Evolutionary conservation across 352 stramenopile species (phyloP).

Genomic region (Phytophthora pistaciae): DNA sequence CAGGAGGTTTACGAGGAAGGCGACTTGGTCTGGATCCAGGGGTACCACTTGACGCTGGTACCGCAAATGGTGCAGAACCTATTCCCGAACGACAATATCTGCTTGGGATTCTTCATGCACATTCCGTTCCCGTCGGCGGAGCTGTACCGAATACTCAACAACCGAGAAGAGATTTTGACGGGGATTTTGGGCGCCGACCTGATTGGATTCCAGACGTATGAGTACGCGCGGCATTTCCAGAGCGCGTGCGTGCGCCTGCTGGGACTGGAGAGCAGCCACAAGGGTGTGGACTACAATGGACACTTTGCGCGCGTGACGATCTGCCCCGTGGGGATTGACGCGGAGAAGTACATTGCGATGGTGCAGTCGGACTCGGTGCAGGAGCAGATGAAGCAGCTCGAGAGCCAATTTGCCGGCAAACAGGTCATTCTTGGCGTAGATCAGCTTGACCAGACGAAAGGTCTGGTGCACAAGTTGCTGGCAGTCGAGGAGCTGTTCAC

Average conservation of each 20-base stretch:
- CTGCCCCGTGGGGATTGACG: constrained; percentile 89
- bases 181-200: constrained; percentile 90
- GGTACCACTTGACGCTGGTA: constrained; percentile 92
- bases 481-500: constrained; percentile 91
- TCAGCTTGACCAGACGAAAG: constrained; percentile 89
- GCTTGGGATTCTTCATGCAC: constrained; percentile 91
- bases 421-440: constrained; percentile 90
- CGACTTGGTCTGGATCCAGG: constrained; percentile 92
- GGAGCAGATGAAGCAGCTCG: constrained; percentile 69
- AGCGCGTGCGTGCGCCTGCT: constrained; percentile 87
- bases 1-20: constrained; percentile 91
- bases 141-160: constrained; percentile 91
- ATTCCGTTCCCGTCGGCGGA: constrained; percentile 92
- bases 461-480: constrained; percentile 92
- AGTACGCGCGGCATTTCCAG: constrained; percentile 92
- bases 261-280: constrained; percentile 88
- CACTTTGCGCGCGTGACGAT: constrained; percentile 91
- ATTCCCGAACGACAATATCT: constrained; percentile 92
- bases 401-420: constrained; percentile 80
- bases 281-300: constrained; percentile 90
- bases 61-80: constrained; percentile 90
- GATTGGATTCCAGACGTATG: constrained; percentile 93
- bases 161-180: constrained; percentile 88
- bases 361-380: constrained; percentile 69
- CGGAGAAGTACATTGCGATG: constrained; percentile 80